These are phyloP conservation scores for Exserohilum turcica DNA, from an alignment of 2,329 filamentous ascomycete genomes.

Conservation along the genomic window DNA sequence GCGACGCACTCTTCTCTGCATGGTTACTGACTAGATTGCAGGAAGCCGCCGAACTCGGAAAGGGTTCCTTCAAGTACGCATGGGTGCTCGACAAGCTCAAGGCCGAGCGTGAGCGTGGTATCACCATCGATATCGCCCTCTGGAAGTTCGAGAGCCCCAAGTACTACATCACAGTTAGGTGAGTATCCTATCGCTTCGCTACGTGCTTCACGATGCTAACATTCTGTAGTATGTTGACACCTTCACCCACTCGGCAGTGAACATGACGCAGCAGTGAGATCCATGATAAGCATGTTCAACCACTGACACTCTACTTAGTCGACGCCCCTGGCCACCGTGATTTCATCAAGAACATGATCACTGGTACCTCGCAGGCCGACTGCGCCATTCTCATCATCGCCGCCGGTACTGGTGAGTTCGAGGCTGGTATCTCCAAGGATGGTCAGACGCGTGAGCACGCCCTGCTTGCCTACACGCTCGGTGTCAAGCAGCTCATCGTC, in stretches of 20 bases:
- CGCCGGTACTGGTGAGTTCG: constrained; percentile 99
- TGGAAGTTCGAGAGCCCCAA: constrained; percentile 99
- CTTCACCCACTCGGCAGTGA: background rate
- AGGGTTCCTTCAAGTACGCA: constrained; percentile 99
- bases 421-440: constrained; percentile 99
- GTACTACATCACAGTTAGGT: constrained; percentile 96
- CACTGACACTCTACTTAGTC: constrained; percentile 24
- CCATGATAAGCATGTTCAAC: background rate
- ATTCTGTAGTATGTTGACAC: constrained; percentile 64
- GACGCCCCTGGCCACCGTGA: constrained; percentile 99
- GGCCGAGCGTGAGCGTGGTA: constrained; percentile 99
- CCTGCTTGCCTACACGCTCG: constrained; percentile 98
- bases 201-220: too few relatives aligned
- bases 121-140: constrained; percentile 99
- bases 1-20: too few relatives aligned
- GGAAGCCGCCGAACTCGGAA: constrained; percentile 99
- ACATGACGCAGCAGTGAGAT: too few relatives aligned
- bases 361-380: constrained; percentile 99
- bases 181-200: background rate
- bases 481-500: constrained; percentile 99
- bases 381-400: constrained; percentile 99
- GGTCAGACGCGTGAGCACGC: constrained; percentile 99
- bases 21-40: constrained; percentile 54
- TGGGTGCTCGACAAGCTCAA: constrained; percentile 99
- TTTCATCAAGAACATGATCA: constrained; percentile 99